Conservation (phyloP, 768 basidiomycete genomes). For the Lyophyllum semitale region DNA sequence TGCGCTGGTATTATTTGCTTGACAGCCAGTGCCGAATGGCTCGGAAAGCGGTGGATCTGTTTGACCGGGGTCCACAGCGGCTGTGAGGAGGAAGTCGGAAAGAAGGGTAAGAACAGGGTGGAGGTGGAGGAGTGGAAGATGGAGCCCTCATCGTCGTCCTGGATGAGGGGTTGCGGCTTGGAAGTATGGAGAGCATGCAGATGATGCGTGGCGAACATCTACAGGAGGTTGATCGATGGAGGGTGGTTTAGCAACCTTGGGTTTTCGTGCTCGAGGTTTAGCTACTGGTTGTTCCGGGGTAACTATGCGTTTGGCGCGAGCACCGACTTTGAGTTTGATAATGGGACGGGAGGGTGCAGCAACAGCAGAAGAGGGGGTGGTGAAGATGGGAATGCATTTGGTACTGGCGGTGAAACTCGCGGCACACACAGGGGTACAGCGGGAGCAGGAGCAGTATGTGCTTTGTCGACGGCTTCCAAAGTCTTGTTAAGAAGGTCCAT, state of each 20-base stretch:
- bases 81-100: conserved; percentile 44
- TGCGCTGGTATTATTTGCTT: conserved; percentile 33
- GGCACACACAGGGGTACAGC: conserved; percentile 29
- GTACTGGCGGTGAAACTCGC: conserved; percentile 38
- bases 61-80: conserved; percentile 67
- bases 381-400: conserved; percentile 37
- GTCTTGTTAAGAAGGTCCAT: conserved; percentile 88
- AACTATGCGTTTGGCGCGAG: conserved; percentile 30
- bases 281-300: conserved; percentile 33
- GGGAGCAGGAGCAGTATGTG: conserved; percentile 28
- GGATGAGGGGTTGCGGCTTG: conserved; percentile 44
- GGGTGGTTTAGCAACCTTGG: conserved; percentile 38
- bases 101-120: conserved; percentile 38
- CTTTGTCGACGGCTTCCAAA: conserved; percentile 63
- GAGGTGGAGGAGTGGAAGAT: conserved; percentile 57
- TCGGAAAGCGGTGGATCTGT: conserved; percentile 38
- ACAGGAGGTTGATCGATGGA: conserved; percentile 33
- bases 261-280: conserved; percentile 43
- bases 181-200: conserved; percentile 33
- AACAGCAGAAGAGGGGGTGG: conserved; percentile 16
- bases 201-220: conserved; percentile 51
- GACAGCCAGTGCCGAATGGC: conserved; percentile 43
- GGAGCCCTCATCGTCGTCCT: conserved; percentile 58
- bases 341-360: conserved; percentile 47
- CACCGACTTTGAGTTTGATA: conserved; percentile 69